Evolutionary conservation across 2,329 filamentous ascomycete species (phyloP).

Genomic region (Xylaria polymorpha): DNA sequence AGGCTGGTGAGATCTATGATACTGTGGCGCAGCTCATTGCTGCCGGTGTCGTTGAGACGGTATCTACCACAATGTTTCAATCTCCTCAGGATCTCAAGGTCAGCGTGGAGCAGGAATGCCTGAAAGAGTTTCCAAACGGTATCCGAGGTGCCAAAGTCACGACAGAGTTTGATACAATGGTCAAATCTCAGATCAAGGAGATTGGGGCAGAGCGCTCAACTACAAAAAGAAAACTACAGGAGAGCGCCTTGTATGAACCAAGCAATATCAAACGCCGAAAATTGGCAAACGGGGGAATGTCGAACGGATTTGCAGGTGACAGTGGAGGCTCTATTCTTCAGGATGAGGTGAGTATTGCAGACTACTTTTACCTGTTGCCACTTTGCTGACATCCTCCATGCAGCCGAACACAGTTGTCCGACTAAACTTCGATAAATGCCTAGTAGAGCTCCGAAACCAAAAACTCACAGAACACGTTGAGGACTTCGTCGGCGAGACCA

Average conservation of each 20-base stretch:
- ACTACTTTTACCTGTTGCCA: conserved; percentile 18
- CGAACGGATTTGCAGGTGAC: conserved; percentile 54
- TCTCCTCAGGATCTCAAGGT: conserved; percentile 70
- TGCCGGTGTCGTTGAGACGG: conserved; percentile 74
- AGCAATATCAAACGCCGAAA: conserved; percentile 63
- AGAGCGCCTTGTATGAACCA: conserved; percentile 39
- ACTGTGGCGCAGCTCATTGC: conserved; percentile 68
- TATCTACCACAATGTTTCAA: conserved; percentile 67
- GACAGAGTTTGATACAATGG: conserved; percentile 62
- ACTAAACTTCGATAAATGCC: conserved; percentile 86
- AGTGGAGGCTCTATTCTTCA: conserved; percentile 55
- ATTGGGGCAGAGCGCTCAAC: conserved; percentile 42
- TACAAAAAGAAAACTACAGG: conserved; percentile 46
- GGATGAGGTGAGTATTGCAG: conserved; percentile 62
- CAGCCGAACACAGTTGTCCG: conserved; percentile 79
- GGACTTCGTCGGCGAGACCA: conserved; percentile 76
- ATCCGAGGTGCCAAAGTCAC: conserved; percentile 74
- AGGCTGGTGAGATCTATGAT: conserved; percentile 60
- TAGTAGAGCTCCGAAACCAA: conserved; percentile 83
- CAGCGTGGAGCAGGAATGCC: conserved; percentile 72
- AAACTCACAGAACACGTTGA: conserved; percentile 79
- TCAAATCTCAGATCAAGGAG: conserved; percentile 43
- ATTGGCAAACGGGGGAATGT: conserved; percentile 60
- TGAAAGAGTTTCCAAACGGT: conserved; percentile 64
- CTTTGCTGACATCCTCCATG: conserved; percentile 44